phyloP scores from a whole-genome alignment of 2,329 filamentous ascomycete genomes.

The Capronia epimyces region DNA sequence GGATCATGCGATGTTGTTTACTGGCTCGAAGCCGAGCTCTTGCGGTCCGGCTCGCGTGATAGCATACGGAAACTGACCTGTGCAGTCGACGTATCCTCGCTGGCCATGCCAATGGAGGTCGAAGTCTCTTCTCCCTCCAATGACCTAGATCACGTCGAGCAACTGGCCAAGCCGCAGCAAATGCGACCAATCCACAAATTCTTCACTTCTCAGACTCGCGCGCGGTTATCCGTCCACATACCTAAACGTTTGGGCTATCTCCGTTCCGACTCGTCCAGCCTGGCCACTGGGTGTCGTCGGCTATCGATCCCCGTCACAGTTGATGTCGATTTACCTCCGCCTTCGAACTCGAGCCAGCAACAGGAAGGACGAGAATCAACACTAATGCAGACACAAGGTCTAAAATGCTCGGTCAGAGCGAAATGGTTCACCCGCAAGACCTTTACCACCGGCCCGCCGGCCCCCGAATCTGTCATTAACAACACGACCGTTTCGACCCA shows the following conservation, averaged over 20 bases:
- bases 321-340: conserved; percentile 6
- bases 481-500: conserved; percentile 18
- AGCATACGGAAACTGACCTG: conserved; percentile 19
- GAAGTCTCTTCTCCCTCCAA: conserved; percentile 8
- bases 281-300: conserved; percentile 16
- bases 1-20: conserved; percentile 23
- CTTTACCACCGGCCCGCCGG: conserved; percentile 15
- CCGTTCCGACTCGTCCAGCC: conserved; percentile 10
- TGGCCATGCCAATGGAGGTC: conserved; percentile 14
- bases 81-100: conserved; percentile 19
- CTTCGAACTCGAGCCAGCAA: neutral
- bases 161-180: conserved; percentile 14
- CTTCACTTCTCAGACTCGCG: conserved; percentile 5
- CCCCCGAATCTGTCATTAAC: conserved; percentile 9
- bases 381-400: conserved; percentile 1
- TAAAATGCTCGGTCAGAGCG: conserved; percentile 17
- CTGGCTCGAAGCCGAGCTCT: conserved; percentile 20
- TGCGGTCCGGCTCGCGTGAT: conserved; percentile 7
- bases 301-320: conserved; percentile 20
- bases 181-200: conserved; percentile 9
- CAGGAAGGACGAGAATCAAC: neutral
- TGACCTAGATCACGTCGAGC: conserved; percentile 1
- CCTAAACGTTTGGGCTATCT: conserved; percentile 18
- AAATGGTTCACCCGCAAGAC: conserved; percentile 19
- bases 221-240: conserved; percentile 15